phyloP scores from a whole-genome alignment of 768 basidiomycete species.

The Tephrocybe sp. region DNA sequence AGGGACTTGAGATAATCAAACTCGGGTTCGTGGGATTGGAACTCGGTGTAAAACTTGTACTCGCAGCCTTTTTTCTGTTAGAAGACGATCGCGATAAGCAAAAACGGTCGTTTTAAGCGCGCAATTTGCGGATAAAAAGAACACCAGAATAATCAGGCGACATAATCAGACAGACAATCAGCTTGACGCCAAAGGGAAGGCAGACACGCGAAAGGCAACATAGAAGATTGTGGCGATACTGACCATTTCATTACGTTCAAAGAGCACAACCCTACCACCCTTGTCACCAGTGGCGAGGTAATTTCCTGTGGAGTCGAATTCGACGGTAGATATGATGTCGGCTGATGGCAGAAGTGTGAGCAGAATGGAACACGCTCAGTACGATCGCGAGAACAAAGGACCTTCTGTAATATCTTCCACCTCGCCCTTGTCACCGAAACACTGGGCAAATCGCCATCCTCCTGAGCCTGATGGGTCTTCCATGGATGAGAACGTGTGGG shows the following conservation, averaged over 20 bases:
- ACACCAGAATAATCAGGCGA: slow-evolving; percentile 15
- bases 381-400: slow-evolving; percentile 30
- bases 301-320: slow-evolving; percentile 99
- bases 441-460: slow-evolving; percentile 98
- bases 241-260: slow-evolving; percentile 97
- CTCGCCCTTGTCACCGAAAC: slow-evolving; percentile 99
- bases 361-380: slow-evolving; percentile 4
- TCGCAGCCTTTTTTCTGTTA: slow-evolving; percentile 98
- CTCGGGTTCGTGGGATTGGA: slow-evolving; percentile 99
- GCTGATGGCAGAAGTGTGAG: slow-evolving; percentile 48
- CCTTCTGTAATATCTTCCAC: slow-evolving; percentile 99
- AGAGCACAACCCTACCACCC: slow-evolving; percentile 96
- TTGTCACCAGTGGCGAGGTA: slow-evolving; percentile 99
- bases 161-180: slow-evolving; percentile 31
- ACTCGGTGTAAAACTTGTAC: slow-evolving; percentile 99
- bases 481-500: slow-evolving; percentile 39
- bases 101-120: slow-evolving; percentile 17
- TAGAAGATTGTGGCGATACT: slow-evolving; percentile 19
- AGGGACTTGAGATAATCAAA: slow-evolving; percentile 99
- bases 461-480: slow-evolving; percentile 85
- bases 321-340: slow-evolving; percentile 99
- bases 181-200: slow-evolving; percentile 18
- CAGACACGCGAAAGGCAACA: slow-evolving; percentile 12
- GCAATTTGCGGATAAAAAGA: slow-evolving; percentile 7
- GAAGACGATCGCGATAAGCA: slow-evolving; percentile 18